Percentiles rank a stretch among this genome's conserved stretches.
Evolutionary conservation across 805 yeast species (phyloP).

Genomic region (Saturnispora zaruensis): DNA sequence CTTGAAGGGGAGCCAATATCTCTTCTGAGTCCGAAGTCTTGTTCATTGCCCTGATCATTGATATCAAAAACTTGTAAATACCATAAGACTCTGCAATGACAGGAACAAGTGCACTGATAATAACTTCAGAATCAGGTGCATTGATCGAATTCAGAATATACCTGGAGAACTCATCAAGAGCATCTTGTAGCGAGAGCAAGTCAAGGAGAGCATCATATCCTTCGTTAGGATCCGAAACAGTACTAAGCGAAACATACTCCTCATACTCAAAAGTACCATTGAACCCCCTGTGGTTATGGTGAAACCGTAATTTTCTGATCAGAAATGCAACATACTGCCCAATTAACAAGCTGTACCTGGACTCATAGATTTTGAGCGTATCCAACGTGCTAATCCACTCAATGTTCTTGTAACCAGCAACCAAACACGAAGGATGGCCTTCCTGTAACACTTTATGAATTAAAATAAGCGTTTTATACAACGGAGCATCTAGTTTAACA

Average conservation of each 20-base stretch:
- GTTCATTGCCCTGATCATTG: conserved; percentile 86
- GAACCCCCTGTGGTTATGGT: conserved; percentile 76
- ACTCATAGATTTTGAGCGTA: conserved; percentile 40
- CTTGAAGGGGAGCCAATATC: conserved; percentile 65
- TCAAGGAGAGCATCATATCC: conserved; percentile 87
- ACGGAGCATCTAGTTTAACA: conserved; percentile 47
- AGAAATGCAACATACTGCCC: conserved; percentile 67
- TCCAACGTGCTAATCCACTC: conserved; percentile 73
- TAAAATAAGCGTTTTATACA: conserved; percentile 77
- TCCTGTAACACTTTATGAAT: conserved; percentile 93
- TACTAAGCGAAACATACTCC: conserved; percentile 80
- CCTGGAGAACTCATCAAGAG: conserved; percentile 69
- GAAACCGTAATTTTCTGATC: conserved; percentile 70
- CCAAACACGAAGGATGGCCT: conserved; percentile 82
- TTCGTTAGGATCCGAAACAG: conserved; percentile 89
- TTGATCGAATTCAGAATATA: conserved; percentile 57
- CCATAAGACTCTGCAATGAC: conserved; percentile 88
- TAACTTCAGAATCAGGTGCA: conserved; percentile 58
- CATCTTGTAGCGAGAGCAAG: conserved; percentile 77
- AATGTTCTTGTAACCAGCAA: conserved; percentile 70
- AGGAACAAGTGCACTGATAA: conserved; percentile 81
- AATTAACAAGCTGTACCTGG: conserved; percentile 62
- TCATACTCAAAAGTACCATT: conserved; percentile 95
- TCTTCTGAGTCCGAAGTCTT: conserved; percentile 65
- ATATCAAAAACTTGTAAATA: conserved; percentile 76